Conservation (phyloP, 2,329 filamentous ascomycete species). For the Claviceps quebecensis region DNA sequence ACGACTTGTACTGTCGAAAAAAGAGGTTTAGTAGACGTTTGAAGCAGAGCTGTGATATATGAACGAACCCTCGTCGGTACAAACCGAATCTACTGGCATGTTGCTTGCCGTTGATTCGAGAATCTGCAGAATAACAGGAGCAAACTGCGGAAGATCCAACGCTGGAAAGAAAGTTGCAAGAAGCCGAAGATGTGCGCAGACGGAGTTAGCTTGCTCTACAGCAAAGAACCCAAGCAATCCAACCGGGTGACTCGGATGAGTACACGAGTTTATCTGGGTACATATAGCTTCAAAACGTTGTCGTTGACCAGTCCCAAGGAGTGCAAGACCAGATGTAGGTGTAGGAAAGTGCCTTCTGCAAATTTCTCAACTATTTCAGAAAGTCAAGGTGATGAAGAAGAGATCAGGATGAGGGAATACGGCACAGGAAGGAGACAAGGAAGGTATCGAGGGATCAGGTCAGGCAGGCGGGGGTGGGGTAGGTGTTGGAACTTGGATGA, state of each 20-base stretch:
- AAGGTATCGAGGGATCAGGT: neutral
- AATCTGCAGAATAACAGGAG: neutral
- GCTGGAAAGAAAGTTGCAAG: neutral
- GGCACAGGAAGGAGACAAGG: neutral
- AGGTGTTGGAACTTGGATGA: neutral
- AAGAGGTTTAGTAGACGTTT: neutral
- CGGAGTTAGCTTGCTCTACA: neutral
- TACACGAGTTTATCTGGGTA: neutral
- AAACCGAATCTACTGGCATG: conserved; percentile 2
- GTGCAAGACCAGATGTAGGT: neutral
- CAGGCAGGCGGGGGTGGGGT: conserved; percentile 2
- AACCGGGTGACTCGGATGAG: neutral
- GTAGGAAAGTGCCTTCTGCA: neutral
- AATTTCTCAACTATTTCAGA: neutral
- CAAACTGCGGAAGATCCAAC: neutral
- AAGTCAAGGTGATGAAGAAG: neutral
- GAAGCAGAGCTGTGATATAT: neutral
- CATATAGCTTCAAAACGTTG: neutral
- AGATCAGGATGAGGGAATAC: neutral
- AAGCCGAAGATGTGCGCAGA: neutral
- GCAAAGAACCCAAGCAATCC: neutral
- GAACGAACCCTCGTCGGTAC: conserved; percentile 6
- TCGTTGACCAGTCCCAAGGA: neutral
- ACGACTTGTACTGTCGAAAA: conserved; percentile 16
- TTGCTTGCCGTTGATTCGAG: neutral